These are phyloP conservation scores for Straminergon stramineum DNA, from an alignment of 225 moss, liverwort and hornwort genomes.

Conservation along the genomic window DNA sequence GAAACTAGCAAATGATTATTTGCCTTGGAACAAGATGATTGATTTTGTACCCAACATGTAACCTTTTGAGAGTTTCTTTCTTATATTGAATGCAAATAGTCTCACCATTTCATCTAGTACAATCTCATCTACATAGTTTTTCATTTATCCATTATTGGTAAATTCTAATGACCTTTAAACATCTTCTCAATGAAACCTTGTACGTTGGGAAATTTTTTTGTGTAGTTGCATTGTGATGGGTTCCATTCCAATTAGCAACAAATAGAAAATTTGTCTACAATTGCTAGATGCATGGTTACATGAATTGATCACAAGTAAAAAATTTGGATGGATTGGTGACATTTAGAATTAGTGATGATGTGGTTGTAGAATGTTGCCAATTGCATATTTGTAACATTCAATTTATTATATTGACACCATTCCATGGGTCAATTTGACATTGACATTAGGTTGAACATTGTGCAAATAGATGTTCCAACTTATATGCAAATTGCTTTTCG, in stretches of 20 bases:
- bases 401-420: too few species aligned
- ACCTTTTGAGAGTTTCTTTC: not conserved
- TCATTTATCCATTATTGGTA: too few species aligned
- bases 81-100: not conserved
- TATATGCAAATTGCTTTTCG: too few species aligned
- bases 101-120: too few species aligned
- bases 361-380: fast-evolving
- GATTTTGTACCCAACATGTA: fast-evolving
- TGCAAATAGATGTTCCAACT: too few species aligned
- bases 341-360: not conserved
- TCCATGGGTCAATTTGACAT: too few species aligned
- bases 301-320: not conserved
- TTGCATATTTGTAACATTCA: not conserved
- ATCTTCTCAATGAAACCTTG: not conserved
- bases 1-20: not conserved
- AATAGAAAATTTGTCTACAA: not conserved
- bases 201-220: not conserved
- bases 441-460: too few species aligned
- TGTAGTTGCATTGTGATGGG: not conserved
- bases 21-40: too few species aligned
- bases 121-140: too few species aligned
- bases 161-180: too few species aligned
- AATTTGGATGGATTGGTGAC: not conserved
- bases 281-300: not conserved
- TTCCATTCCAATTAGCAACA: not conserved